These are phyloP conservation scores for Neurospora sp. DNA, from an alignment of 495 filamentous ascomycete genomes.

Conservation along the genomic window DNA sequence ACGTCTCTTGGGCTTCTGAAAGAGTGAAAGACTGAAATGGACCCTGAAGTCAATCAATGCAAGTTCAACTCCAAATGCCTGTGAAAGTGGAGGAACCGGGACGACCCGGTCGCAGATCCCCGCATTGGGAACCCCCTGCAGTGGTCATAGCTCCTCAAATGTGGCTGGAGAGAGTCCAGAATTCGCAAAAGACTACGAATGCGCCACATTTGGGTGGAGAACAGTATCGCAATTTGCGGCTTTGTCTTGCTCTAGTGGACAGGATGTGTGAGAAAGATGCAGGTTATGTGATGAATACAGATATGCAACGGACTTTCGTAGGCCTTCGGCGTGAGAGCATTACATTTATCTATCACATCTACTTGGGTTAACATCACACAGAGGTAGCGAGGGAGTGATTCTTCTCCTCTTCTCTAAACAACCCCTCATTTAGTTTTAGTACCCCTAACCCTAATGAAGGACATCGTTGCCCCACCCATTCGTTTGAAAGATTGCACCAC, in stretches of 20 bases:
- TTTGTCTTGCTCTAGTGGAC: neutral
- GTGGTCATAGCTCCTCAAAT: neutral
- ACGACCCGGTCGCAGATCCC: neutral
- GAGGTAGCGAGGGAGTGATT: neutral
- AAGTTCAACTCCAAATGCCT: neutral
- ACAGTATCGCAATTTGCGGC: neutral
- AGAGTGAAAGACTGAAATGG: neutral
- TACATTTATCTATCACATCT: no score
- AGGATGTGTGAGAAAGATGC: neutral
- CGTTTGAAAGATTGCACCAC: neutral
- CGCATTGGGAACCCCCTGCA: neutral
- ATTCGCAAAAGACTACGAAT: neutral
- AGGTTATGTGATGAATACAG: no score
- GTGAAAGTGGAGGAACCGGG: neutral
- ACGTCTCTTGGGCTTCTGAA: neutral
- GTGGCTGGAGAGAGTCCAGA: neutral
- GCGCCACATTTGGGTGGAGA: neutral
- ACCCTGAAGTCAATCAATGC: neutral
- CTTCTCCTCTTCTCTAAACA: neutral
- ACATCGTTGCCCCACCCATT: neutral
- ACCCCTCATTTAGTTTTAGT: neutral
- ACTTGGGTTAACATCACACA: neutral
- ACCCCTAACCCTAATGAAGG: neutral
- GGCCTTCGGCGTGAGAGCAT: no score
- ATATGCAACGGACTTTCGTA: no score